Base-by-base conservation (phyloP, 2,329 filamentous ascomycete genomes). In the Harringtonia aguacate region DNA sequence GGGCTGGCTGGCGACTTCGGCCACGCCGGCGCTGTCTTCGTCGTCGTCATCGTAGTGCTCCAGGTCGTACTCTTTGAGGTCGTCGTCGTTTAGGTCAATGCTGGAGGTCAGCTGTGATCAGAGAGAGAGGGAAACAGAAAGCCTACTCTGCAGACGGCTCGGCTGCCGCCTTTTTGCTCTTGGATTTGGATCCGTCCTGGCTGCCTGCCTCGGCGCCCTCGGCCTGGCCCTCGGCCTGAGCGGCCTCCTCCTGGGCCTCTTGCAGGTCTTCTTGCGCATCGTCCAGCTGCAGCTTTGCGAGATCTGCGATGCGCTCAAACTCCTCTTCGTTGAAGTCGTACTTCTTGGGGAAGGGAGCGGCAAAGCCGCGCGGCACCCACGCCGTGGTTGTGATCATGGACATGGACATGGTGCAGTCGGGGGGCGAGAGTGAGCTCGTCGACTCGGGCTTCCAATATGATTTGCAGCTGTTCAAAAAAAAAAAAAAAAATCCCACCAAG, bases 31-130 rank as follows among this genome's bases (percentile, higher is more conserved):
- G 27, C 79, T 80, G 2, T 76, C 73, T 14, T 76, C 73, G 8
- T 80, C 77, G 38, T 92, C 85, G 53, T 92, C 84, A 56, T 98
- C 92, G 62, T 98, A 98, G 63, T 95, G 81, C 51, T 97, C 90
- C 44, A 98, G 75, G 59, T 98, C 83, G 65, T 95, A 98, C 64
- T 98, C 88, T 64, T 90, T 92, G 40, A 98, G 73, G 60, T 95
- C 89, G 53, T 94, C 86, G 58, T 95, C 87, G 51, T 83, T 69
- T 31, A 77, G 67, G 45, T 67, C 61, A 42, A 68, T 60, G 17
- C 72, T 75, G 51, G 21, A 28, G 40, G 48, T 29, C 49, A 46
- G n/a, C n/a, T n/a, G n/a, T n/a, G n/a, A n/a, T n/a, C n/a, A 20
- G 12, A 8, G n/a, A 21, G 9, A 1, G 12, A 13, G 2, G 7